Base-by-base conservation (phyloP, 176 grass and related monocot species). In the Miscanthus lutarioriparius region DNA sequence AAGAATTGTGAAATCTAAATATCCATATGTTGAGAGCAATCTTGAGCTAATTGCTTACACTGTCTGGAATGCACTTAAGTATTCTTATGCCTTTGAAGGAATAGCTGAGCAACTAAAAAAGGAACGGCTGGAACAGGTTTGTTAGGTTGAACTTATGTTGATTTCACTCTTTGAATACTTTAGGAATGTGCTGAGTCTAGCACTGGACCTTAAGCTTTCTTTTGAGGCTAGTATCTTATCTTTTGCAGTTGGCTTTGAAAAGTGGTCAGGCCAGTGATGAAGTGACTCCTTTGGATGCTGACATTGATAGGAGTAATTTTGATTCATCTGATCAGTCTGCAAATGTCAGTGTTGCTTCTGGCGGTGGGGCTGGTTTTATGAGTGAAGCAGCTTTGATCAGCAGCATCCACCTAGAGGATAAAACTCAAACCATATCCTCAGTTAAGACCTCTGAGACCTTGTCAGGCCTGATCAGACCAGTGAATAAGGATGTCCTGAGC, bases 61-160 rank as follows among this genome's bases (percentile, higher is more conserved):
- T 40, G 63, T 99, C 37, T 83, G 79, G 75, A 89, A 76, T 75
- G 91, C 96, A 27, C 85, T 88, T 91, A 64, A 51, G 44, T 77
- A 79, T 88, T 85, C 91, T 80, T 27, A 73, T 82, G 72, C 84
- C 61, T 96, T 86, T 80, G 89, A 96, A 87, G 61, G 23, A 72
- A 88, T 90, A 82, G 86, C 88, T 81, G 80, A 85, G 59, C 89
- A 94, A 89, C 86, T 94, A 38, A 99, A 96, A 87, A 88, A 91
- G 83, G 78, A 74, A 56, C 74, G 77, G 17, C 47, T 84, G 70
- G 86, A 81, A 59, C 72, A 88, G 79, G 83, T 86, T 3, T 79
- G 45, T 80, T 67, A 48, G 44, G 67, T 58, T 78, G 30, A 72
- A 63, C 35, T 64, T 72, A 20, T 84, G 23, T 75, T 19, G 19